Evolutionary conservation across 176 grass and related monocot genomes (phyloP).

Genomic region (Chrysopogon serrulatus): DNA sequence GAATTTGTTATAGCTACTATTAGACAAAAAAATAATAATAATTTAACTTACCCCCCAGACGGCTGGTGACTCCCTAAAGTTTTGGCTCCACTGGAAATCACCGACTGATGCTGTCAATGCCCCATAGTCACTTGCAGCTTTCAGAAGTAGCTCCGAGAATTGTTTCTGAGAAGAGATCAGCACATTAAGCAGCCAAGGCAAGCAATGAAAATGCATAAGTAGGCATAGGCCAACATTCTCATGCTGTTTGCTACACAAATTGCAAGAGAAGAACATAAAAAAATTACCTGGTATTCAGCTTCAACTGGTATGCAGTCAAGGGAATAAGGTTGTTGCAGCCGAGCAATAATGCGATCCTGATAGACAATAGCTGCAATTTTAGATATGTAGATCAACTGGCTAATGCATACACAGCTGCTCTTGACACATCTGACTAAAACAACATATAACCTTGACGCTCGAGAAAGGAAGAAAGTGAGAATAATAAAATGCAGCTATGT

Average conservation of each 20-base stretch:
- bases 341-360: constrained; percentile 98
- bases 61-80: constrained; percentile 93
- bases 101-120: constrained; percentile 78
- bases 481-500: constrained; percentile 2
- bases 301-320: constrained; percentile 99
- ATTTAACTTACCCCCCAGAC: constrained; percentile 82
- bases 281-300: constrained; percentile 91
- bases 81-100: constrained; percentile 99
- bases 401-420: background rate
- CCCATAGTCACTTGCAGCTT: constrained; percentile 94
- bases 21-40: background rate
- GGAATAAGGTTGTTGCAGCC: constrained; percentile 96
- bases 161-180: constrained; percentile 62
- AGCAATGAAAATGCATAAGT: background rate
- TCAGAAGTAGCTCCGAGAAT: constrained; percentile 96
- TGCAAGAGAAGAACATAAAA: background rate
- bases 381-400: background rate
- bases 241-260: background rate
- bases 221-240: background rate
- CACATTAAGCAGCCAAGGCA: background rate
- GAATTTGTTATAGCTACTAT: background rate
- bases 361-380: constrained; percentile 20
- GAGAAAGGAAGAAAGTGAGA: background rate
- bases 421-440: background rate
- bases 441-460: background rate